Conservation (phyloP, 2,329 filamentous ascomycete species). For the Colletotrichum gigasporum region DNA sequence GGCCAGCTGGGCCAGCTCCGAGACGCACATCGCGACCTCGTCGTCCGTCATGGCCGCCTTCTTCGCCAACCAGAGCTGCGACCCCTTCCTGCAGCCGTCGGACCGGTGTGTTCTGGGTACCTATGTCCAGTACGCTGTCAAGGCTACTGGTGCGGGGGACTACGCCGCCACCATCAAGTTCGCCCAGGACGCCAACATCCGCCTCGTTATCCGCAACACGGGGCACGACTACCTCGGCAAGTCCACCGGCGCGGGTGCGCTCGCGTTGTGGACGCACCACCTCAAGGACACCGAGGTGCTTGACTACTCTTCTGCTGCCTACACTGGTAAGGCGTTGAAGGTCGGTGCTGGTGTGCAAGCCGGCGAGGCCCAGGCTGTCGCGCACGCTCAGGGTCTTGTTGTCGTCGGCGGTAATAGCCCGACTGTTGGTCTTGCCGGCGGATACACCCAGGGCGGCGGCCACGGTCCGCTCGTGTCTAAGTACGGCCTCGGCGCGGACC, state of each 20-base stretch:
- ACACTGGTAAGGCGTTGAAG: slow-evolving; percentile 56
- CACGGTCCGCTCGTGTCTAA: slow-evolving; percentile 55
- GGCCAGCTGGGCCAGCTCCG: slow-evolving; percentile 52
- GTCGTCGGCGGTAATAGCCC: slow-evolving; percentile 58
- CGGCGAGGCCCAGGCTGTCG: slow-evolving; percentile 50
- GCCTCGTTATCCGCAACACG: slow-evolving; percentile 48
- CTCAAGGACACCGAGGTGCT: slow-evolving; percentile 47
- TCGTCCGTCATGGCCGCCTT: slow-evolving; percentile 49
- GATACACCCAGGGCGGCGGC: slow-evolving; percentile 65
- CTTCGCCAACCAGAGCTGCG: slow-evolving; percentile 51
- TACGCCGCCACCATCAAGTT: slow-evolving; percentile 39
- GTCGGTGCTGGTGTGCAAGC: slow-evolving; percentile 60
- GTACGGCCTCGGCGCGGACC: slow-evolving; percentile 63
- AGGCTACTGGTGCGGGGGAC: slow-evolving; percentile 22
- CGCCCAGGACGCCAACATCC: slow-evolving; percentile 51
- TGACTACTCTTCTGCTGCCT: slow-evolving; percentile 42
- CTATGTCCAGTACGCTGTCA: slow-evolving; percentile 30
- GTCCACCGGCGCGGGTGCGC: slow-evolving; percentile 44
- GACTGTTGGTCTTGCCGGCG: slow-evolving; percentile 62
- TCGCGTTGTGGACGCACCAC: slow-evolving; percentile 51
- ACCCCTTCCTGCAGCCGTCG: slow-evolving; percentile 41
- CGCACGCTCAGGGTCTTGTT: slow-evolving; percentile 47
- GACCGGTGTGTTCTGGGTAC: slow-evolving; percentile 22
- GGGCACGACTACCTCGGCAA: slow-evolving; percentile 48
- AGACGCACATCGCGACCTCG: slow-evolving; percentile 53